Conservation (phyloP, 306 rosid genomes). For the Acacia confusa region DNA sequence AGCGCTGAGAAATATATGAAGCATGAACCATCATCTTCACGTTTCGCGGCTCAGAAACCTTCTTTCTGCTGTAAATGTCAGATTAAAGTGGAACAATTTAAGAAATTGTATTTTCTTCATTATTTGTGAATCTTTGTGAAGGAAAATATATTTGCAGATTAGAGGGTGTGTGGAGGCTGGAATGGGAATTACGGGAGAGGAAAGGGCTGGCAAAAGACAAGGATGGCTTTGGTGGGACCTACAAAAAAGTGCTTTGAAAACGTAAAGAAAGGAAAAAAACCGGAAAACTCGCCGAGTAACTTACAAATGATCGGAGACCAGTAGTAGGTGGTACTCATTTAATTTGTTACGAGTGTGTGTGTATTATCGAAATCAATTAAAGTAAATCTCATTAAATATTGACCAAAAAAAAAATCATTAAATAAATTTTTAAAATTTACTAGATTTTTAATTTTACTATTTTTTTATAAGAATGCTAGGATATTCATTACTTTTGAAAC, state of each 20-base stretch:
- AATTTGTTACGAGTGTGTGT: too few species aligned
- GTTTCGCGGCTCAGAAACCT: neutral
- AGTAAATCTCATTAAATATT: too few species aligned
- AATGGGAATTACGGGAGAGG: conserved; percentile 4
- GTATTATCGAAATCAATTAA: too few species aligned
- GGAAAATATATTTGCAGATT: neutral
- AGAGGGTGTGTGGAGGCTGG: too few species aligned
- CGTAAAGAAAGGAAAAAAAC: too few species aligned
- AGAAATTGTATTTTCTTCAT: neutral
- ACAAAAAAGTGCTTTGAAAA: neutral
- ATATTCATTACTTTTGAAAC: too few species aligned
- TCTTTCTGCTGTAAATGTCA: neutral
- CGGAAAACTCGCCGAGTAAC: neutral
- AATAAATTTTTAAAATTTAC: too few species aligned
- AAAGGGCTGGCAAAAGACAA: conserved; percentile 50
- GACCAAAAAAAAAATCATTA: too few species aligned
- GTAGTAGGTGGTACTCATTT: too few species aligned
- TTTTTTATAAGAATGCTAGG: too few species aligned
- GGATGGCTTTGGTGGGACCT: conserved; percentile 45
- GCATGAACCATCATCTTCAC: neutral
- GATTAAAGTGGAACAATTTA: neutral
- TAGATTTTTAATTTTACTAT: too few species aligned
- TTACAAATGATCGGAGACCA: neutral
- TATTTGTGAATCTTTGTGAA: neutral
- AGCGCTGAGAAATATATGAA: neutral